Conservation (phyloP, 139 green algal genomes). For the Closterium sp. region DNA sequence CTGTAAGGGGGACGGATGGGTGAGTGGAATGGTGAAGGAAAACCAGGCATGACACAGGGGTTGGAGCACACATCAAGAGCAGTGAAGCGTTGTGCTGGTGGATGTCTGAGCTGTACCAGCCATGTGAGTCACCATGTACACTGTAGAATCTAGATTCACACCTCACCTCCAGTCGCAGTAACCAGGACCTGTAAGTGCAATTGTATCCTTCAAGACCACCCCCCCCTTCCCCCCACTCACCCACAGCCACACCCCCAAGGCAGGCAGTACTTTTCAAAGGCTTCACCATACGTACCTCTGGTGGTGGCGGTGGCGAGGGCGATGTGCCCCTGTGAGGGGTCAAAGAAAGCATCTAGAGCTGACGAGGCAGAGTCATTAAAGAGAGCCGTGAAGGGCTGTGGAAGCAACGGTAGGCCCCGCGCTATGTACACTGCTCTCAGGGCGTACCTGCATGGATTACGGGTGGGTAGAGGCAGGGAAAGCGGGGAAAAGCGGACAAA, state of each 20-base stretch:
- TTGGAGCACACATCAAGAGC: not conserved
- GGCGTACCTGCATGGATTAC: slow-evolving; percentile 18
- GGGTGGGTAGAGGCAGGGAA: no score
- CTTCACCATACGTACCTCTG: not conserved
- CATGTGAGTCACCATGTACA: no score
- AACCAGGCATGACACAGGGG: not conserved
- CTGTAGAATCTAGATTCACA: no score
- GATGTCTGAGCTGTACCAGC: no score
- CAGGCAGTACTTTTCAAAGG: not conserved
- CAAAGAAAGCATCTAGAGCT: slow-evolving; percentile 44
- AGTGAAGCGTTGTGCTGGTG: no score
- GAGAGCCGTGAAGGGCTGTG: slow-evolving; percentile 29
- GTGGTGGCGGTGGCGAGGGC: slow-evolving; percentile 1
- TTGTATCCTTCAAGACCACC: no score
- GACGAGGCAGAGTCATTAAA: slow-evolving; percentile 42
- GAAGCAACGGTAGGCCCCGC: slow-evolving; percentile 19
- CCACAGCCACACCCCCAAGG: no score
- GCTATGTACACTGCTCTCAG: slow-evolving; percentile 42
- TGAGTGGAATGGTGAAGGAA: not conserved
- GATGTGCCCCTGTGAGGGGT: slow-evolving; percentile 35
- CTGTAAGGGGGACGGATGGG: no score
- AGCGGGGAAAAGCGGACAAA: no score
- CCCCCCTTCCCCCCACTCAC: no score
- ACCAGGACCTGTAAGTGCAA: no score
- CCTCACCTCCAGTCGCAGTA: no score